These are phyloP conservation scores for Testicularia cyperi DNA, from an alignment of 1,284 basidiomycete species.

Conservation along the genomic window DNA sequence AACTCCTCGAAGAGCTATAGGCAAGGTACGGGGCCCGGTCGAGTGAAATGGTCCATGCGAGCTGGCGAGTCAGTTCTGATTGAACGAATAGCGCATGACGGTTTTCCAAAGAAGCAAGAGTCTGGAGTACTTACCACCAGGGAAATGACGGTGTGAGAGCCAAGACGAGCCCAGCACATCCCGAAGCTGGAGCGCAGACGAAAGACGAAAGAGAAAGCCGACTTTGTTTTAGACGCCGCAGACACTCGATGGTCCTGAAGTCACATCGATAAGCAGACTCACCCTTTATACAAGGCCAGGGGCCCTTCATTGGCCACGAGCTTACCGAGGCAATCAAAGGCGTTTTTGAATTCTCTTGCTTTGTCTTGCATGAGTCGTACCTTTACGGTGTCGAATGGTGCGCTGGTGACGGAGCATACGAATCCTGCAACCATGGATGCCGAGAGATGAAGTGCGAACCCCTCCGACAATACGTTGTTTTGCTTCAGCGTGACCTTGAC, in stretches of 20 bases:
- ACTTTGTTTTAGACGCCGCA: not conserved
- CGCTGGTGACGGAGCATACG: conserved; percentile 33
- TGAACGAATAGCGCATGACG: not conserved
- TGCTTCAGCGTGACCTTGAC: conserved; percentile 35
- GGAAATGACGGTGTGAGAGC: conserved; percentile 45
- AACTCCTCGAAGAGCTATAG: conserved; percentile 45
- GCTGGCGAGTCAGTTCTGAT: no score
- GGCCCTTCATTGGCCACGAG: conserved; percentile 43
- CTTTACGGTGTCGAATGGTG: conserved; percentile 48
- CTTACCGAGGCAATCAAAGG: conserved; percentile 34
- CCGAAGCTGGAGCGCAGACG: no score
- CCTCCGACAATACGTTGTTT: conserved; percentile 21
- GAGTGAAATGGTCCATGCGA: not conserved
- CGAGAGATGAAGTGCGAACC: conserved; percentile 34
- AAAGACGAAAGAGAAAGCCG: no score
- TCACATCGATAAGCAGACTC: conserved; percentile 45
- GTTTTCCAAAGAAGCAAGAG: no score
- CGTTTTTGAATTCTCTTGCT: conserved; percentile 20
- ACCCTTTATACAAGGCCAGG: conserved; percentile 47
- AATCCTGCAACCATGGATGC: conserved; percentile 46
- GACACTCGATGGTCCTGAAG: not conserved
- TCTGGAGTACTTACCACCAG: conserved; percentile 24
- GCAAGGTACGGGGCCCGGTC: not conserved
- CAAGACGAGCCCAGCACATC: conserved; percentile 51
- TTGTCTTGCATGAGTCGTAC: conserved; percentile 47